Base-by-base conservation (phyloP, 2,329 filamentous ascomycete genomes). In the Zymoseptoria pseudotritici region DNA sequence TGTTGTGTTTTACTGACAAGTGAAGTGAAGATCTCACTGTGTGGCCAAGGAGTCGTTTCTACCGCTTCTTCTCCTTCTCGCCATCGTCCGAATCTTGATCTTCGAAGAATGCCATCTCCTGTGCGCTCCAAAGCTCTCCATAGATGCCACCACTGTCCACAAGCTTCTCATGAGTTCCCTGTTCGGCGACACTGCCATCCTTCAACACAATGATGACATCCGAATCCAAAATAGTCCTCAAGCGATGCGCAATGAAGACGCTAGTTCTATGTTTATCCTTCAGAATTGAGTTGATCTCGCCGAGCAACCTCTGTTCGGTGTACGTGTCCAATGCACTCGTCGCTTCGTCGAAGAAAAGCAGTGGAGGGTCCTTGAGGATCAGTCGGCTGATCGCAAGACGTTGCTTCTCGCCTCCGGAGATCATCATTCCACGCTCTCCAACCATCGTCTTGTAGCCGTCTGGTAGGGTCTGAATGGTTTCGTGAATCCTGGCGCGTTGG, bases 381-480 rank as follows among this genome's bases (percentile, higher is more conserved):
- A 97, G 74, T 51, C 92, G 81, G 24, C 89, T 90, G 22, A 97
- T 85, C 0, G 93, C 93, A 10, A 97, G 78, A 2, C 92, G 85
- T 76, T 97, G 92, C 75, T 97, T 97, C 77, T 97, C 93, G 31
- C 92, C 92, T 65, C 78, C 92, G 0, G 90, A 95, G 52, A 97
- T 96, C 92, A 97, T 97, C 84, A 97, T 87, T 1, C 92, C 92
- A 53, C 93, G 84, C 78, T 97, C 93, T 57, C 93, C 93, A 24
- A 97, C 94, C 75, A 88, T 91, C 20, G 94, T 97, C 21, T 87
- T 77, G 73, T 97, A 73, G 17, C 91, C 90, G n/a, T 92, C 87
- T 1, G 90, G 91, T 72, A 96, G 87, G n/a, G 79, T 79, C 58
- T 83, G 79, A 62, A 96, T 87, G 56, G 88, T 90, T 52, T 94